Percentiles rank a stretch among this genome's conserved stretches.
phyloP scores from a whole-genome alignment of 2,329 filamentous ascomycete genomes.

The Passalora sequoiae region DNA sequence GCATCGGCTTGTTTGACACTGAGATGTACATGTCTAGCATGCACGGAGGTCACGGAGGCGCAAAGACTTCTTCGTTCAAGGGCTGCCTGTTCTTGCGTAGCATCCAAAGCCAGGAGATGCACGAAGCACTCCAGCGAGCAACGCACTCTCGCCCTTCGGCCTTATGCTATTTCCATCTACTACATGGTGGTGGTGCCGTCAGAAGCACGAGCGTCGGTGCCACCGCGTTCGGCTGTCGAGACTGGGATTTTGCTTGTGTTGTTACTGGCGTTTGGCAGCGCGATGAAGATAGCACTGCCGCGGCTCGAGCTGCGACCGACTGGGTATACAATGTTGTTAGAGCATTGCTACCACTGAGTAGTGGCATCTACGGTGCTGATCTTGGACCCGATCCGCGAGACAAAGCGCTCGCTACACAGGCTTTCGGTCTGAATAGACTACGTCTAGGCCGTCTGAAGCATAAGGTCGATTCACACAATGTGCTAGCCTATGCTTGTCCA shows the following conservation, averaged over 20 bases:
- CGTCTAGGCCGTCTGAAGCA: slow-evolving; percentile 51
- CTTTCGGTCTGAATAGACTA: slow-evolving; percentile 53
- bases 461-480: slow-evolving; percentile 42
- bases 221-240: slow-evolving; percentile 58
- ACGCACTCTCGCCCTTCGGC: slow-evolving; percentile 47
- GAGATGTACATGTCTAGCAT: slow-evolving; percentile 45
- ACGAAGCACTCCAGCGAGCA: slow-evolving; percentile 41
- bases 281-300: slow-evolving; percentile 45
- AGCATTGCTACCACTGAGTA: slow-evolving; percentile 47
- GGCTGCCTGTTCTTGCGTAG: slow-evolving; percentile 56
- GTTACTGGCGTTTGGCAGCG: slow-evolving; percentile 59
- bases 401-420: slow-evolving; percentile 44
- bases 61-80: slow-evolving; percentile 61
- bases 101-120: slow-evolving; percentile 38
- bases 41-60: slow-evolving; percentile 54
- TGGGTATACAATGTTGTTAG: slow-evolving; percentile 55
- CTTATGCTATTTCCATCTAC: slow-evolving; percentile 58
- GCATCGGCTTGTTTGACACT: slow-evolving; percentile 1
- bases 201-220: slow-evolving; percentile 41
- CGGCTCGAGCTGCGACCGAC: slow-evolving; percentile 36
- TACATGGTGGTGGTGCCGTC: slow-evolving; percentile 55
- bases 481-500: slow-evolving; percentile 48
- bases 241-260: slow-evolving; percentile 61
- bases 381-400: slow-evolving; percentile 60
- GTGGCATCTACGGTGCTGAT: slow-evolving; percentile 56